phyloP scores from a whole-genome alignment of 345 rosid genomes.

The Bretschneidera sinensis region DNA sequence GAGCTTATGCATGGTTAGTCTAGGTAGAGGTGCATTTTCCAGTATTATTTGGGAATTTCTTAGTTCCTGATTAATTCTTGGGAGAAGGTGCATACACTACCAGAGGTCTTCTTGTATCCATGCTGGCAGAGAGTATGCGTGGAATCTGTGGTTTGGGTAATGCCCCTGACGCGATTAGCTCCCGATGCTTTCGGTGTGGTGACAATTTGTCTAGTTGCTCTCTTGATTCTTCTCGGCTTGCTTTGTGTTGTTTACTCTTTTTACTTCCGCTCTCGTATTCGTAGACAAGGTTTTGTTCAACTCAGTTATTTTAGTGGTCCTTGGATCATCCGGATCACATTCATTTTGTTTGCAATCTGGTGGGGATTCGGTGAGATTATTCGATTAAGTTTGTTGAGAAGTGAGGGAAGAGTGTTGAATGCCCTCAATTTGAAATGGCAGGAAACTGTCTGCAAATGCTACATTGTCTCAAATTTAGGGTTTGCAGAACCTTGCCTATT shows the following conservation, averaged over 20 bases:
- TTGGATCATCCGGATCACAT: slow-evolving; percentile 77
- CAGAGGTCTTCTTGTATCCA: slow-evolving; percentile 70
- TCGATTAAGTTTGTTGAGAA: slow-evolving; percentile 69
- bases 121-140: slow-evolving; percentile 99
- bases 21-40: slow-evolving; percentile 13
- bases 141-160: slow-evolving; percentile 96
- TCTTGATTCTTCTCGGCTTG: slow-evolving; percentile 66
- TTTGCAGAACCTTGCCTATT: slow-evolving; percentile 97
- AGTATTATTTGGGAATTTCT: slow-evolving; percentile 17
- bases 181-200: slow-evolving; percentile 98
- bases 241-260: slow-evolving; percentile 75
- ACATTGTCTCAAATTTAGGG: slow-evolving; percentile 84
- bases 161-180: slow-evolving; percentile 94
- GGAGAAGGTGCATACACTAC: slow-evolving; percentile 31
- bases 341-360: slow-evolving; percentile 65
- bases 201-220: slow-evolving; percentile 80
- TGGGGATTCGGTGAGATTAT: slow-evolving; percentile 90
- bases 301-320: slow-evolving; percentile 84
- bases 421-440: slow-evolving; percentile 72
- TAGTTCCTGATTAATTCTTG: slow-evolving; percentile 22
- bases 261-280: slow-evolving; percentile 73
- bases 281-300: slow-evolving; percentile 46
- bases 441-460: slow-evolving; percentile 79
- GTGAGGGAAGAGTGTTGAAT: slow-evolving; percentile 45
- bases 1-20: slow-evolving; percentile 13